Evolutionary conservation across 108 stramenopile genomes (phyloP).

Genomic region (Schizochytrium sp.): DNA sequence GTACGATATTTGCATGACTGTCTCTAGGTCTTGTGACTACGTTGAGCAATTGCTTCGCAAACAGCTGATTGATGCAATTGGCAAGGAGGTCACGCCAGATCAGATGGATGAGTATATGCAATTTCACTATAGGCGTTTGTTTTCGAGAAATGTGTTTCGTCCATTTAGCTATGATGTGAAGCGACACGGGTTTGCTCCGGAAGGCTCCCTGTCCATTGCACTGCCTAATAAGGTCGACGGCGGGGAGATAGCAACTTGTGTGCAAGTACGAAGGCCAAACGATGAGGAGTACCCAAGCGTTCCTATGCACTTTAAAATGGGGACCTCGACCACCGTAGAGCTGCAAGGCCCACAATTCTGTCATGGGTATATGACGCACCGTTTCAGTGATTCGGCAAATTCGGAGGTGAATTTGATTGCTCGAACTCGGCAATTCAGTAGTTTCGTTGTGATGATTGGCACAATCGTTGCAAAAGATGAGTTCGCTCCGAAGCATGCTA

Average conservation of each 20-base stretch:
- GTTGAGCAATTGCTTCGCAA: too few species aligned
- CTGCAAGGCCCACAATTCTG: constrained; percentile 76
- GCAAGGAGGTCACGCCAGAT: too few species aligned
- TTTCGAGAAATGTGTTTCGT: too few species aligned
- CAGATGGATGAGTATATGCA: too few species aligned
- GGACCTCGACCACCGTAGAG: constrained; percentile 74
- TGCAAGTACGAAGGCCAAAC: constrained; percentile 58
- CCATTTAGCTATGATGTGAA: too few species aligned
- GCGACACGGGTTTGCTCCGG: too few species aligned
- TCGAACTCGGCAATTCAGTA: constrained; percentile 83
- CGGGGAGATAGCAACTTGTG: constrained; percentile 74
- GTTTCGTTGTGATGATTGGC: constrained; percentile 83
- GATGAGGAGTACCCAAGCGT: background rate
- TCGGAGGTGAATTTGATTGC: constrained; percentile 70
- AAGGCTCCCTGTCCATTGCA: constrained; percentile 76
- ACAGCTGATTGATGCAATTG: too few species aligned
- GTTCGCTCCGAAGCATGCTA: constrained; percentile 84
- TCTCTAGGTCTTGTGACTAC: too few species aligned
- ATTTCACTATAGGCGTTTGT: too few species aligned
- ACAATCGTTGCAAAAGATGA: constrained; percentile 76
- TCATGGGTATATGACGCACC: constrained; percentile 81
- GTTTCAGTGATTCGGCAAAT: constrained; percentile 73
- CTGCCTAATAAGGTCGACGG: constrained; percentile 60
- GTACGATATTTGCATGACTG: background rate
- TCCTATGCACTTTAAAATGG: constrained; percentile 70